Percentiles rank a stretch among this genome's conserved stretches.
Evolutionary conservation across 1,139 yeast species (phyloP).

Genomic region (Casaregolazyma suthepensis): DNA sequence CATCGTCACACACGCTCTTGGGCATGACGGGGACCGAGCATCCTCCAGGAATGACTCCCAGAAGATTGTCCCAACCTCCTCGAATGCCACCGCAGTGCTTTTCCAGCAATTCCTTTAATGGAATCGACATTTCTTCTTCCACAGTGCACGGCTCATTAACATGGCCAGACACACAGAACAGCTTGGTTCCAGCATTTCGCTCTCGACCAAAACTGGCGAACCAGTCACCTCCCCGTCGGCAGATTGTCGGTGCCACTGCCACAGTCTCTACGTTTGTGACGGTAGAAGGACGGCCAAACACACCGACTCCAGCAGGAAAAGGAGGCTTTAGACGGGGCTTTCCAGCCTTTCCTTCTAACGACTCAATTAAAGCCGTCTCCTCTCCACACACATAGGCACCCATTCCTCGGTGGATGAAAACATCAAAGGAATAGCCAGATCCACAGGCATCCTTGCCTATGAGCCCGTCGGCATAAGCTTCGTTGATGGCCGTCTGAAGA

Average conservation of each 20-base stretch:
- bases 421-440: conserved; percentile 75
- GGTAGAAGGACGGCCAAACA: conserved; percentile 84
- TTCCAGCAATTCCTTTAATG: conserved; percentile 71
- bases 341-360: conserved; percentile 86
- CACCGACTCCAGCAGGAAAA: conserved; percentile 89
- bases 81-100: conserved; percentile 85
- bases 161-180: conserved; percentile 82
- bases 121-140: conserved; percentile 89
- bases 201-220: conserved; percentile 77
- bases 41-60: conserved; percentile 86
- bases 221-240: conserved; percentile 87
- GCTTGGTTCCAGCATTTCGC: conserved; percentile 74
- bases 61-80: conserved; percentile 88
- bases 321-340: conserved; percentile 91
- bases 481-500: conserved; percentile 74
- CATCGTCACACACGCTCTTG: conserved; percentile 56
- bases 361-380: conserved; percentile 82
- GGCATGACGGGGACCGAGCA: conserved; percentile 79
- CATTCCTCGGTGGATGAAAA: conserved; percentile 81
- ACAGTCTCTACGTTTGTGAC: conserved; percentile 88
- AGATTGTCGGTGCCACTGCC: conserved; percentile 80
- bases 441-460: conserved; percentile 84
- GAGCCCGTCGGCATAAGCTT: conserved; percentile 74
- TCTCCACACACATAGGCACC: conserved; percentile 91
- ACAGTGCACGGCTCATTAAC: conserved; percentile 89